Evolutionary conservation across 345 rosid species (phyloP).

Genomic region (Moricandia arvensis): DNA sequence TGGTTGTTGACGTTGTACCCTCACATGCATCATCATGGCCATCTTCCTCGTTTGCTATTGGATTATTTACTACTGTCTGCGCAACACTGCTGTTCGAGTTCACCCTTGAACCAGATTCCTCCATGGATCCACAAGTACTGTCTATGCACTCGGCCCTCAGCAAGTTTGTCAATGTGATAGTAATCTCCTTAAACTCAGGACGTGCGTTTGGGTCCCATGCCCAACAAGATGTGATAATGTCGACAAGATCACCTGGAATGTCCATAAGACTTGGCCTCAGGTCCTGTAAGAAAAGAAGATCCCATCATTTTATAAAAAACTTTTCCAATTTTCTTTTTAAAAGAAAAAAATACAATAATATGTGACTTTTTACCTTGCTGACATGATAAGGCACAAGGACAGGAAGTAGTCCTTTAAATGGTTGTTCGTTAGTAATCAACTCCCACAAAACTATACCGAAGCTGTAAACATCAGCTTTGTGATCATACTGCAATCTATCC

Average conservation of each 20-base stretch:
- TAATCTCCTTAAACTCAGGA: constrained; percentile 55
- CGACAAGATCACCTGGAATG: constrained; percentile 38
- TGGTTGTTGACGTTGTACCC: neutral
- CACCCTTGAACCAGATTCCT: neutral
- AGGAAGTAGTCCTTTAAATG: constrained; percentile 40
- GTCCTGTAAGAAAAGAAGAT: constrained; percentile 39
- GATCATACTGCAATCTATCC: constrained; percentile 56
- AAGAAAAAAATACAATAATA: neutral
- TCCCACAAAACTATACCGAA: constrained; percentile 65
- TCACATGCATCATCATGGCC: neutral
- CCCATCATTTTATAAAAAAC: neutral
- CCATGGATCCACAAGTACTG: neutral
- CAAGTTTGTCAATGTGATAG: constrained; percentile 26
- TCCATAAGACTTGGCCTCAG: constrained; percentile 50
- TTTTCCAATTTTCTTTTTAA: neutral
- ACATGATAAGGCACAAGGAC: constrained; percentile 42
- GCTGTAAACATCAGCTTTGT: constrained; percentile 74
- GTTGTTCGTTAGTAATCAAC: constrained; percentile 53
- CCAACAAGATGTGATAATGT: constrained; percentile 60
- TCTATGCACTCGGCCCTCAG: constrained; percentile 18
- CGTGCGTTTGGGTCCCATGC: constrained; percentile 48
- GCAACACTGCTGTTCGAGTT: neutral
- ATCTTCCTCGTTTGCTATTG: neutral
- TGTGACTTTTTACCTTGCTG: constrained; percentile 38
- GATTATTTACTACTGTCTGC: neutral